These are phyloP conservation scores for Jatropha multifida DNA, from an alignment of 441 rosid genomes.

Conservation along the genomic window DNA sequence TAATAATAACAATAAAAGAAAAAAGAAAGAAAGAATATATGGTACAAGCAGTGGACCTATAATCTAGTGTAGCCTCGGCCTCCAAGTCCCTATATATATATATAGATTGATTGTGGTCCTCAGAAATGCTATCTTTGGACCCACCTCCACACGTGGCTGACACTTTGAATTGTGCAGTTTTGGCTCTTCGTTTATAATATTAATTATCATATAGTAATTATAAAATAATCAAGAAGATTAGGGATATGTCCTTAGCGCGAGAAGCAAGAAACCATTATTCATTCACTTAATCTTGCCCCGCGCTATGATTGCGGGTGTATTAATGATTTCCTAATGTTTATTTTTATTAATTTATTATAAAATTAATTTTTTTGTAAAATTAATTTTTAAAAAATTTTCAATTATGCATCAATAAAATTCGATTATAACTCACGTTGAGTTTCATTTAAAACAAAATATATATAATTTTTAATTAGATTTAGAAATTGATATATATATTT, in stretches of 20 bases:
- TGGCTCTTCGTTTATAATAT: background rate
- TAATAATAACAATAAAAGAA: background rate
- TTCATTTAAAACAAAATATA: too few species aligned
- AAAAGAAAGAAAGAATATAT: background rate
- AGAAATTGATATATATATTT: too few species aligned
- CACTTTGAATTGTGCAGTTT: background rate
- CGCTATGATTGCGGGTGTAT: too few species aligned
- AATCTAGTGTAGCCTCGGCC: background rate
- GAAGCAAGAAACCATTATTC: conserved; percentile 14
- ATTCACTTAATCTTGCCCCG: background rate
- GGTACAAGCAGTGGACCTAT: conserved; percentile 18
- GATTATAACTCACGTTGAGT: too few species aligned
- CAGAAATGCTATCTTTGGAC: background rate
- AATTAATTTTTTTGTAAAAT: too few species aligned
- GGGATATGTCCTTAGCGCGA: conserved; percentile 10
- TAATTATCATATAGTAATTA: background rate
- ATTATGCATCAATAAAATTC: too few species aligned
- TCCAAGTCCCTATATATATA: background rate
- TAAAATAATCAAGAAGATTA: background rate
- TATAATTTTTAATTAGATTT: too few species aligned
- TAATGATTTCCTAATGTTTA: too few species aligned
- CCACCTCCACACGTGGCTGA: background rate
- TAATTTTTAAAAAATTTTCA: too few species aligned
- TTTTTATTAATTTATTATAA: background rate
- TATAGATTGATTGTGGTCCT: background rate